Conservation (phyloP, 495 filamentous ascomycete genomes). For the Apiosordaria backusii region DNA sequence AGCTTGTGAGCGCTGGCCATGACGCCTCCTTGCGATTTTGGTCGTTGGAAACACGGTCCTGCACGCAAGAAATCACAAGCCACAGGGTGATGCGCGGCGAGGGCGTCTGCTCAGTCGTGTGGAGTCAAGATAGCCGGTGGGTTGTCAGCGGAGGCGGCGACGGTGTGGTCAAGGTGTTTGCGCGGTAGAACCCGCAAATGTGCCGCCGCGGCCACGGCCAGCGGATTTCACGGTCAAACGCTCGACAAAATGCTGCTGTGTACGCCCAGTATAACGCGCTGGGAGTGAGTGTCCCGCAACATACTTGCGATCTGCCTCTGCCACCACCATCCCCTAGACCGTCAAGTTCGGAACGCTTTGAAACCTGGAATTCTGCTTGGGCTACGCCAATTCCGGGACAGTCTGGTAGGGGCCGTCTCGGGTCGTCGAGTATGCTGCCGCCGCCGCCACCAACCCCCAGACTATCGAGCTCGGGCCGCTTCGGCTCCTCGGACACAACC, state of each 20-base stretch:
- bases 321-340: background rate
- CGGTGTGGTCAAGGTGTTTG: slow-evolving; percentile 94
- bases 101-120: slow-evolving; percentile 86
- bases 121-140: slow-evolving; percentile 91
- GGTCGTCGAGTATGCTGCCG: too few species aligned
- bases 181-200: slow-evolving; percentile 35
- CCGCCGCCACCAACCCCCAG: background rate
- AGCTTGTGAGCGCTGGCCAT: slow-evolving; percentile 94
- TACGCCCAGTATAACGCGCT: background rate
- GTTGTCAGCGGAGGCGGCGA: slow-evolving; percentile 96
- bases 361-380: too few species aligned
- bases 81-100: slow-evolving; percentile 92
- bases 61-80: slow-evolving; percentile 88
- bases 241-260: background rate
- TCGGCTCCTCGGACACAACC: background rate
- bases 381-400: too few species aligned
- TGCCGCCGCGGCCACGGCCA: background rate
- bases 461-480: background rate
- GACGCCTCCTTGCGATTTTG: slow-evolving; percentile 94
- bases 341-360: background rate
- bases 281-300: background rate
- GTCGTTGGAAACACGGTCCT: slow-evolving; percentile 91
- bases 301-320: background rate
- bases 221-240: background rate
- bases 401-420: too few species aligned